Percentiles rank a stretch among this genome's conserved stretches.
phyloP scores from a whole-genome alignment of 2,329 filamentous ascomycete species.

The Hortaea sp. region DNA sequence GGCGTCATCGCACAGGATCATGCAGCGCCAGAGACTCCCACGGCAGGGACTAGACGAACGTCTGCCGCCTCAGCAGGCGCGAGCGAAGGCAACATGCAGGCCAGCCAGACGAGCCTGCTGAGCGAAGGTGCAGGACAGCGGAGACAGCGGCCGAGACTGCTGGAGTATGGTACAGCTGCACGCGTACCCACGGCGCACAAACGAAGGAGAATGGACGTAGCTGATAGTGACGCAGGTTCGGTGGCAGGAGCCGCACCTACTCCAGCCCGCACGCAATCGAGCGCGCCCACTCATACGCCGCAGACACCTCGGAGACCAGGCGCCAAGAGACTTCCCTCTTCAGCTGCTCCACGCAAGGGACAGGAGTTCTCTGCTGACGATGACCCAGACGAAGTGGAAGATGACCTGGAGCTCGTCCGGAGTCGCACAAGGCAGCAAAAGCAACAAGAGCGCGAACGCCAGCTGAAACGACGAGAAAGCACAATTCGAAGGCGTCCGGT shows the following conservation, averaged over 20 bases:
- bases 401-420: conserved; percentile 45
- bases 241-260: conserved; percentile 3
- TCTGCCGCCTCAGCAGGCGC: conserved; percentile 6
- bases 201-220: neutral
- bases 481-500: conserved; percentile 39
- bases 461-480: conserved; percentile 39
- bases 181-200: neutral
- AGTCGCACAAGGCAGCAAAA: conserved; percentile 12
- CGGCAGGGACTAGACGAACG: conserved; percentile 7
- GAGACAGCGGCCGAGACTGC: conserved; percentile 14
- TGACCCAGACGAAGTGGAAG: conserved; percentile 68
- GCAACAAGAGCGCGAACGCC: conserved; percentile 16
- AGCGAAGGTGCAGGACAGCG: conserved; percentile 5
- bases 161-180: conserved; percentile 18
- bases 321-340: conserved; percentile 64
- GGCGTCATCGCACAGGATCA: conserved; percentile 1
- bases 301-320: conserved; percentile 53
- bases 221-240: conserved; percentile 9
- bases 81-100: conserved; percentile 10
- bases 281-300: conserved; percentile 2
- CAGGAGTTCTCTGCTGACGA: conserved; percentile 89
- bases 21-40: neutral
- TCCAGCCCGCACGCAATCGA: neutral
- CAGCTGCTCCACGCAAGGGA: conserved; percentile 64
- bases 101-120: conserved; percentile 17